Base-by-base conservation (phyloP, 2,329 filamentous ascomycete species). In the Lachnellula hyalina region DNA sequence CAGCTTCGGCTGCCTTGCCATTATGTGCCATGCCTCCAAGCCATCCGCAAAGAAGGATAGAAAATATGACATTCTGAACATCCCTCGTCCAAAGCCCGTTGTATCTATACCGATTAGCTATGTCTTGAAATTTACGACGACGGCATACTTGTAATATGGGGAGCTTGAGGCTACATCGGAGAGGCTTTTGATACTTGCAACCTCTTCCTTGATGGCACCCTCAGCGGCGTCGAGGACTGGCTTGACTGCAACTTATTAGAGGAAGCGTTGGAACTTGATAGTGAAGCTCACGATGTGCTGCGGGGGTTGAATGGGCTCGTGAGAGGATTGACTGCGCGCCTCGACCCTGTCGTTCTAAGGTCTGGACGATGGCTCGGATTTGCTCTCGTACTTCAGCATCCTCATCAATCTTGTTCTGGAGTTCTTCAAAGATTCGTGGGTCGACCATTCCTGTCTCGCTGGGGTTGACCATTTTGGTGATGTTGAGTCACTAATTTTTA, bases 371-470 rank as follows among this genome's bases (percentile, higher is more conserved):
- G 54, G 90, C 85, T 61, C 86, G 83, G 54, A 99, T 81, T 66
- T 89, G 84, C 76, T 97, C 93, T 67, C 89, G 85, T 52, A 96
- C 85, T 52, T 81, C 78, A 8, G 83, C 80, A 70, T 97, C 94
- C 71, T 95, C 87, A 64, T 97, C 94, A 65, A 96, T 90, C 72
- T 92, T 92, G 56, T 81, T 77, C 73, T 96, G 93, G 58, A 99
- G 85, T 65, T 87, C 82, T 68, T 91, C 84, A 73, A 97, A 96
- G 71, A 97, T 89, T 47, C 52, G 80, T 57, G 89, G 86, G 70
- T 95, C 86, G 67, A 69, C 58, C 63, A 67, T 66, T 55, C 61
- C 61, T 47, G 52, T 34, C 5, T 45, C 44, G 28, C 9, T 56
- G 23, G 48, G 23, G 52, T 54, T 54, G n/a, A 57, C 56, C 61